phyloP scores from a whole-genome alignment of 495 filamentous ascomycete genomes.

The Talaromyces ruber region DNA sequence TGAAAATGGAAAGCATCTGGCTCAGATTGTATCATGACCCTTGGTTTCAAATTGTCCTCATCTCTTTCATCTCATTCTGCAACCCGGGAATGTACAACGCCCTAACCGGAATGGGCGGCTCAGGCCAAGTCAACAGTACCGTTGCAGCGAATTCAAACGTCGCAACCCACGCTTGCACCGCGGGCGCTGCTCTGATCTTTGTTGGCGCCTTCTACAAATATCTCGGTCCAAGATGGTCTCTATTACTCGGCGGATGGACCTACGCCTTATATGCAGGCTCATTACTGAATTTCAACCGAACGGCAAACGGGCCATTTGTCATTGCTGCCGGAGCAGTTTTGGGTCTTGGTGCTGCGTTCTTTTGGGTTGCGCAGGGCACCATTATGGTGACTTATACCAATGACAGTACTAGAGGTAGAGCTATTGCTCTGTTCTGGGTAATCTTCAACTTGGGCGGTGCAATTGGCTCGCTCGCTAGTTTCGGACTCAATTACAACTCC shows the following conservation, averaged over 20 bases:
- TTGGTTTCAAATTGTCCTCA: background rate
- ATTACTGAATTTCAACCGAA: constrained; percentile 30
- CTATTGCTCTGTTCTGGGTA: constrained; percentile 44
- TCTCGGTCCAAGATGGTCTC: constrained; percentile 27
- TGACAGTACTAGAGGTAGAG: constrained; percentile 39
- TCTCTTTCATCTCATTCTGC: background rate
- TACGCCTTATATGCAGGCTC: constrained; percentile 33
- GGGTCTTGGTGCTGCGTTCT: constrained; percentile 38
- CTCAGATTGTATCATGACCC: background rate
- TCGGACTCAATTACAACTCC: constrained; percentile 38
- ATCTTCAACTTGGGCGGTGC: constrained; percentile 46
- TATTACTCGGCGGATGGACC: constrained; percentile 33
- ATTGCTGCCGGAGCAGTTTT: constrained; percentile 50
- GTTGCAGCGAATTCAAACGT: constrained; percentile 34
- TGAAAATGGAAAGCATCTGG: background rate
- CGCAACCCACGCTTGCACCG: constrained; percentile 26
- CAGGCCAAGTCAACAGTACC: constrained; percentile 35
- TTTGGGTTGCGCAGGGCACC: constrained; percentile 46
- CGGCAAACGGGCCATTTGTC: constrained; percentile 63
- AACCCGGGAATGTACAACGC: background rate
- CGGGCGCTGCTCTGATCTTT: constrained; percentile 30
- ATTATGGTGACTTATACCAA: constrained; percentile 46
- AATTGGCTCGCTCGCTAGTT: constrained; percentile 38
- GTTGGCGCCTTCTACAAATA: constrained; percentile 32
- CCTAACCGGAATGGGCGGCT: constrained; percentile 42